phyloP scores from a whole-genome alignment of 2,329 filamentous ascomycete species.

The Thielaviopsis ethacetica region DNA sequence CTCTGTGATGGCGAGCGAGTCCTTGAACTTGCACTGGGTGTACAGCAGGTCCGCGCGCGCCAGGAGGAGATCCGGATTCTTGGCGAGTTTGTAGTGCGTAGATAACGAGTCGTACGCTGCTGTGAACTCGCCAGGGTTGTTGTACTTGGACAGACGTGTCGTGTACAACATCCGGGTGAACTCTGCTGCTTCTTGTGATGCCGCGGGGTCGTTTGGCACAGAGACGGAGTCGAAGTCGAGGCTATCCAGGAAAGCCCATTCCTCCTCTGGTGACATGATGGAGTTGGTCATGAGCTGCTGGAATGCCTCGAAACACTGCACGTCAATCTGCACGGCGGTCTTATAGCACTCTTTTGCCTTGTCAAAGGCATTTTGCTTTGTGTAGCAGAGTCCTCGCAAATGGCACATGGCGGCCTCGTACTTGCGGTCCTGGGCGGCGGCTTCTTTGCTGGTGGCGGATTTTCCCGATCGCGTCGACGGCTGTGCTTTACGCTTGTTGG shows the following conservation, averaged over 20 bases:
- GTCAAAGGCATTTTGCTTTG: slow-evolving; percentile 94
- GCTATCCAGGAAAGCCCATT: slow-evolving; percentile 76
- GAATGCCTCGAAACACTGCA: slow-evolving; percentile 96
- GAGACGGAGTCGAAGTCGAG: slow-evolving; percentile 78
- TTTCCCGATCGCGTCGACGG: slow-evolving; percentile 28
- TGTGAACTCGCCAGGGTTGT: slow-evolving; percentile 67
- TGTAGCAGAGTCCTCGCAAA: slow-evolving; percentile 80
- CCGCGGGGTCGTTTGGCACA: slow-evolving; percentile 45
- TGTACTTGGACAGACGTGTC: slow-evolving; percentile 87
- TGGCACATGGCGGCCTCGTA: slow-evolving; percentile 98
- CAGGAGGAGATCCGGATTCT: slow-evolving; percentile 80
- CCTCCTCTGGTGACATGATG: slow-evolving; percentile 74
- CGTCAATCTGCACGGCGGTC: slow-evolving; percentile 88
- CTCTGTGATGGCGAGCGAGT: slow-evolving; percentile 71
- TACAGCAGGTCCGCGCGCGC: slow-evolving; percentile 83
- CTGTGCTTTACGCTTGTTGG: slow-evolving; percentile 47
- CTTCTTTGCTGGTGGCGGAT: slow-evolving; percentile 1
- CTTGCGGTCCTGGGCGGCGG: slow-evolving; percentile 32
- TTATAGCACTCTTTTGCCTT: slow-evolving; percentile 97
- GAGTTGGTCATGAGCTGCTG: slow-evolving; percentile 96
- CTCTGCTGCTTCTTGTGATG: slow-evolving; percentile 72
- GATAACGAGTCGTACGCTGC: slow-evolving; percentile 79
- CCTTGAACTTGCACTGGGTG: slow-evolving; percentile 83
- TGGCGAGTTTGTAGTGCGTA: slow-evolving; percentile 76
- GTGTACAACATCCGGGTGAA: slow-evolving; percentile 96